These are phyloP conservation scores for Trichocomaceae sp. DNA, from an alignment of 2,329 filamentous ascomycete species.

Conservation along the genomic window DNA sequence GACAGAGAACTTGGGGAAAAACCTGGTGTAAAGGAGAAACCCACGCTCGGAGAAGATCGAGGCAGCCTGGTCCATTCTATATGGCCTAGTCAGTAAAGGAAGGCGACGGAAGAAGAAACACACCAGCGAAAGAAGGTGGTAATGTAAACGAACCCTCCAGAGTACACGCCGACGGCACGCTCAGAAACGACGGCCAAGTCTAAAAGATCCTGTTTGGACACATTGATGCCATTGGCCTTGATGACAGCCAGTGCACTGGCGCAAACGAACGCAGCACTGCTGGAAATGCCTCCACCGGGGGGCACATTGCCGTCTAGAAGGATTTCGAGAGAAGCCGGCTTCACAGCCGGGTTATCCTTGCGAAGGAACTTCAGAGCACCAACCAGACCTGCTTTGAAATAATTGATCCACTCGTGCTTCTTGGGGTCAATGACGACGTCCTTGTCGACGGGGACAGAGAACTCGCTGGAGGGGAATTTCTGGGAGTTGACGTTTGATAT, in stretches of 20 bases:
- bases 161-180: slow-evolving; percentile 90
- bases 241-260: slow-evolving; percentile 83
- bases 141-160: slow-evolving; percentile 63
- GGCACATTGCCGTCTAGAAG: slow-evolving; percentile 89
- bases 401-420: slow-evolving; percentile 92
- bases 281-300: slow-evolving; percentile 83
- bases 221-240: slow-evolving; percentile 71
- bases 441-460: slow-evolving; percentile 58
- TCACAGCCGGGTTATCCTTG: slow-evolving; percentile 57
- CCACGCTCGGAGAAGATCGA: slow-evolving; percentile 87
- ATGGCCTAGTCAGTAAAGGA: not conserved
- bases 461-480: slow-evolving; percentile 70
- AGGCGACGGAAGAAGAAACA: not conserved
- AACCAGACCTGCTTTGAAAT: slow-evolving; percentile 87
- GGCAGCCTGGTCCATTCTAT: slow-evolving; percentile 91
- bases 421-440: slow-evolving; percentile 75
- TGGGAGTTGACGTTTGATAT: slow-evolving; percentile 71
- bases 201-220: slow-evolving; percentile 87
- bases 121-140: not conserved
- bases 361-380: slow-evolving; percentile 74
- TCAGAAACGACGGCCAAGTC: slow-evolving; percentile 94
- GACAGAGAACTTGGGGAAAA: slow-evolving; percentile 70
- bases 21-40: slow-evolving; percentile 82
- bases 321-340: slow-evolving; percentile 73
- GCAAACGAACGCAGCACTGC: slow-evolving; percentile 88